Evolutionary conservation across 2,329 filamentous ascomycete species (phyloP), one percentile per base, ranked within the genome.

Genomic region (Helicocarpus griseus): DNA sequence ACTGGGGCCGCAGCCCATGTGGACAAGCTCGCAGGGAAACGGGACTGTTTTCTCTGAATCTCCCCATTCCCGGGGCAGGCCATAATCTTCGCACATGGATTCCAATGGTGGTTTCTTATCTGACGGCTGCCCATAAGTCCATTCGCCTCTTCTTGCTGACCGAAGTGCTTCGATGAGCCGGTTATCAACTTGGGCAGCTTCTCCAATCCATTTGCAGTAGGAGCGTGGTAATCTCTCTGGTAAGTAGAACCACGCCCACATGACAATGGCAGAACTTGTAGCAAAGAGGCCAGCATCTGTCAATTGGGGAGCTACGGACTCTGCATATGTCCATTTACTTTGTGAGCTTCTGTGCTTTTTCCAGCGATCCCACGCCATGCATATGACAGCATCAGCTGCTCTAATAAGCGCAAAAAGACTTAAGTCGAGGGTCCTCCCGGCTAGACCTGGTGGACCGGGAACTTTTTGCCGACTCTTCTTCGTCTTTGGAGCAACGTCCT

Each of bases 181-280:
- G 13, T 69, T 61, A 64, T 95, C 89, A 19, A 93, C 81, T 41
- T 83, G 77, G 3, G 89, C 88, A 3, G 85, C 86, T 21, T 83
- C 82, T 38, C 78, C 80, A 59, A 95, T 93, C 88, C 89, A 94
- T 63, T 82, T 84, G 60, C 82, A 84, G 70, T 94, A 94, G 38
- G 83, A 77, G 26, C 72, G 76, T 2, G 89, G 89, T 1, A 95
- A 76, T 19, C 80, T 77, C 33, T 80, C 75, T 0, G 88, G 87
- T 8, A 74, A 66, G 70, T 91, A 95, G 65, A 94, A 84, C 86
- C 87, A 95, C 17, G 87, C 79, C 85, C 87, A 91, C 89, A 94
- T 95, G 58, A 94, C 83, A 35, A 87, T 71, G 21, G 83, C 85
- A 36, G 80, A 82, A 19, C 86, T 89, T 31, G 77, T 66, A 41